Conservation (phyloP, 192 early-diverging fungal genomes). For the Linnemannia exigua region DNA sequence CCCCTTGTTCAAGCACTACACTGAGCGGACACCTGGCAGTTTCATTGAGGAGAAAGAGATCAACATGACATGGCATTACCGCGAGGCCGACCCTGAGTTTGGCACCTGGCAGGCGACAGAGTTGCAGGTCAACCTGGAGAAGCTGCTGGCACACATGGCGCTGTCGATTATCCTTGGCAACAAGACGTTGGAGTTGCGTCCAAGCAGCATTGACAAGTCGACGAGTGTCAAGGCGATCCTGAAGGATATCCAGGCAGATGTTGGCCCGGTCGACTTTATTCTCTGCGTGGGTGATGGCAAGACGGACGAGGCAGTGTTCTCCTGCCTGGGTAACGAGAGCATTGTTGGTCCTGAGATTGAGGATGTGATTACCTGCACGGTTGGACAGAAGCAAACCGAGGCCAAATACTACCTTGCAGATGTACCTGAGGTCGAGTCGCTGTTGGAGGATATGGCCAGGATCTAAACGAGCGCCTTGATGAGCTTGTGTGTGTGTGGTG, state of each 20-base stretch:
- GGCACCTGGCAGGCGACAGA: constrained; percentile 99
- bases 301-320: constrained; percentile 97
- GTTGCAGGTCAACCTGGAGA: constrained; percentile 97
- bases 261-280: constrained; percentile 73
- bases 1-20: constrained; percentile 97
- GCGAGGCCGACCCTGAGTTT: constrained; percentile 95
- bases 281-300: constrained; percentile 95
- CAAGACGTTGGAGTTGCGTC: constrained; percentile 97
- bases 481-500: too few relatives aligned
- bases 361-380: constrained; percentile 86
- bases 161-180: constrained; percentile 95
- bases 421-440: constrained; percentile 65
- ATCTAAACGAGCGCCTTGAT: constrained; percentile 16
- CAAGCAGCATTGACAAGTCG: constrained; percentile 93
- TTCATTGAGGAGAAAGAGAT: constrained; percentile 99
- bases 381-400: constrained; percentile 97
- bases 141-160: constrained; percentile 93
- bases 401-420: constrained; percentile 89
- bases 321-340: constrained; percentile 68
- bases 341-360: constrained; percentile 49
- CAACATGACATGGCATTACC: constrained; percentile 98
- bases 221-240: constrained; percentile 90
- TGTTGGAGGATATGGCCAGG: constrained; percentile 57
- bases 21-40: constrained; percentile 95
- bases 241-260: constrained; percentile 72